These are phyloP conservation scores for Zasmidium citrigriseum DNA, from an alignment of 2,329 filamentous ascomycete species.

Conservation along the genomic window DNA sequence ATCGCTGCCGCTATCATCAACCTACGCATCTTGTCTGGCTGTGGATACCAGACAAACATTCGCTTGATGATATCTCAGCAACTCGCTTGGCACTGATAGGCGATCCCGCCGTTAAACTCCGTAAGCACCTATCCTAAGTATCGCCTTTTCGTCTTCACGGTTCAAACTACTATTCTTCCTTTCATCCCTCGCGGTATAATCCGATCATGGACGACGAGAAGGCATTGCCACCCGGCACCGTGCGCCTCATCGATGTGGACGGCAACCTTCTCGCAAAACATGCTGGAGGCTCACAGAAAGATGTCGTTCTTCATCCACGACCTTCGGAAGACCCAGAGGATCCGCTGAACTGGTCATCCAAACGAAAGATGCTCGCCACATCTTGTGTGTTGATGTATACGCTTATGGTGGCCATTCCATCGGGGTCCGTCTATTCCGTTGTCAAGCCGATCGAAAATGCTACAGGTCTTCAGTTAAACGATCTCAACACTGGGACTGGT, in stretches of 20 bases:
- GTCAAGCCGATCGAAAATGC: conserved; percentile 49
- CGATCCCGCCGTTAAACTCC: not conserved
- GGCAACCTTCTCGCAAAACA: conserved; percentile 39
- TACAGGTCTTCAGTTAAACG: conserved; percentile 47
- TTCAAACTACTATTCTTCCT: not conserved
- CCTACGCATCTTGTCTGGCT: too few species aligned
- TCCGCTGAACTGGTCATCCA: conserved; percentile 49
- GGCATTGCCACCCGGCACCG: conserved; percentile 41
- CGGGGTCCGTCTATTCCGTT: conserved; percentile 51
- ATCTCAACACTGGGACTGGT: conserved; percentile 52
- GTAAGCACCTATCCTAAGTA: too few species aligned
- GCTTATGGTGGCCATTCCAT: conserved; percentile 50
- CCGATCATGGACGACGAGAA: conserved; percentile 7
- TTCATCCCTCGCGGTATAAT: not conserved
- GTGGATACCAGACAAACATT: too few species aligned
- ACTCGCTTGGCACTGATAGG: not conserved
- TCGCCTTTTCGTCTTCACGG: too few species aligned
- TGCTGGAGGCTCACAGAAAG: conserved; percentile 34
- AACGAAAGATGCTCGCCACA: conserved; percentile 44
- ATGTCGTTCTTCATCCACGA: conserved; percentile 43
- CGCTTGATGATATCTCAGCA: not conserved
- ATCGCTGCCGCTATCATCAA: not conserved
- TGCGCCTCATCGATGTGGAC: conserved; percentile 44
- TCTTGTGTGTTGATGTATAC: conserved; percentile 45
- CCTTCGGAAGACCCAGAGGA: conserved; percentile 49